Percentiles rank a stretch among this genome's conserved stretches.
Evolutionary conservation across 192 early-diverging fungal genomes (phyloP).

Genomic region (Oehlia diaphana): DNA sequence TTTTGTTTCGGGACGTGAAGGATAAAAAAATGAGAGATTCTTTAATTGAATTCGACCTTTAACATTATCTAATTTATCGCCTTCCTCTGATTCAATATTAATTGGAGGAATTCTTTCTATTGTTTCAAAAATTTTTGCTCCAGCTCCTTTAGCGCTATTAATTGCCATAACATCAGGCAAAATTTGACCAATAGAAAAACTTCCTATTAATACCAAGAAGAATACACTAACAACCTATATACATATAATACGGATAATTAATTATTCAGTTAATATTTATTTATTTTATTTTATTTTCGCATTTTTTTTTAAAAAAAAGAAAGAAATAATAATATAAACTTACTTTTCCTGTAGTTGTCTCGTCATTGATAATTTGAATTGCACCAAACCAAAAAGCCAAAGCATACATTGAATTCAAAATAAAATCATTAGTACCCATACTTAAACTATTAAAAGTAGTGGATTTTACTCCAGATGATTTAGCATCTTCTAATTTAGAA

Average conservation of each 20-base stretch:
- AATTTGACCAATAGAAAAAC: constrained; percentile 68
- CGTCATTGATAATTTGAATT: constrained; percentile 60
- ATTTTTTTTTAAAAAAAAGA: no score
- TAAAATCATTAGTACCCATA: constrained; percentile 48
- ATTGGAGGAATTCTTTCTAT: constrained; percentile 83
- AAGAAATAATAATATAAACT: constrained; percentile 37
- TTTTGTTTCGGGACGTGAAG: constrained; percentile 52
- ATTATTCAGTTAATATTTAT: constrained; percentile 32
- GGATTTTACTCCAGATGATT: constrained; percentile 42
- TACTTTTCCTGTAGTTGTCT: constrained; percentile 61
- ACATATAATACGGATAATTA: neutral
- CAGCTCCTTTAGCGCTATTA: constrained; percentile 79
- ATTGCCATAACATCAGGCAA: constrained; percentile 66
- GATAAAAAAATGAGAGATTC: constrained; percentile 64
- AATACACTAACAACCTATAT: constrained; percentile 61
- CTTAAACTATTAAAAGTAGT: constrained; percentile 45
- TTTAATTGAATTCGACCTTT: constrained; percentile 42
- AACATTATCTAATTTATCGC: constrained; percentile 38
- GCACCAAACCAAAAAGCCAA: constrained; percentile 60
- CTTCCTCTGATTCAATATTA: constrained; percentile 59
- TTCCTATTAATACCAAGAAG: constrained; percentile 69
- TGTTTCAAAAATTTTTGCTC: constrained; percentile 74
- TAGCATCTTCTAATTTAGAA: constrained; percentile 38
- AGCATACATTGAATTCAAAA: constrained; percentile 56
- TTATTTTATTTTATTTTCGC: no score